Evolutionary conservation across 495 filamentous ascomycete genomes (phyloP).

Genomic region (Hypomontagnella submonticulosa): DNA sequence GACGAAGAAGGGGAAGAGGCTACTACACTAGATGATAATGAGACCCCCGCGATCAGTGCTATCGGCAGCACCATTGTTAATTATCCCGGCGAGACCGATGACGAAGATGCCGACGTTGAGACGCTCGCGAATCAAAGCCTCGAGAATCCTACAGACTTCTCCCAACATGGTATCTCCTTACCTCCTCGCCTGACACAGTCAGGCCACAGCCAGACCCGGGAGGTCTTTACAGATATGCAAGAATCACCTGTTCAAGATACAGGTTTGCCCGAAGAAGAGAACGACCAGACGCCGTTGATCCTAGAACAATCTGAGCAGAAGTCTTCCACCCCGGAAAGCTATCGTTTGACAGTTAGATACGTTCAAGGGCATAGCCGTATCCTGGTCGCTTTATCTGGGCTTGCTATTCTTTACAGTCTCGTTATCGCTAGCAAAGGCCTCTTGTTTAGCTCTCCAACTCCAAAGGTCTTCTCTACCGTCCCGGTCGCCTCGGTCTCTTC

Average conservation of each 20-base stretch:
- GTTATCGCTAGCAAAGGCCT: conserved; percentile 35
- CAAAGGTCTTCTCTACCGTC: conserved; percentile 44
- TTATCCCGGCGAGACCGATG: conserved; percentile 42
- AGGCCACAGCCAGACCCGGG: conserved; percentile 23
- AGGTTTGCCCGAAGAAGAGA: background rate
- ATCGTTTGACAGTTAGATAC: conserved; percentile 23
- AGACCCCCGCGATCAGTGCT: conserved; percentile 33
- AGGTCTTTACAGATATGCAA: conserved; percentile 15
- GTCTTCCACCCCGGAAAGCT: background rate
- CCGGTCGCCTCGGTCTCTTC: conserved; percentile 46
- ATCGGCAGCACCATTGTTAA: conserved; percentile 46
- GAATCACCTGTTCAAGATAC: conserved; percentile 1
- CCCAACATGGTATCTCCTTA: conserved; percentile 35
- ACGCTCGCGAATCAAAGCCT: conserved; percentile 45
- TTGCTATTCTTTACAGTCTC: conserved; percentile 39
- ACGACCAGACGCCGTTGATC: background rate
- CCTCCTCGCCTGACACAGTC: conserved; percentile 21
- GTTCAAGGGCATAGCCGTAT: conserved; percentile 30
- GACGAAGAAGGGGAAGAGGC: conserved; percentile 54
- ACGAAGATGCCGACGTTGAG: conserved; percentile 50
- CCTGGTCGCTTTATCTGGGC: conserved; percentile 35
- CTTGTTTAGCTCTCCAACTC: conserved; percentile 27
- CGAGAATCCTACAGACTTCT: conserved; percentile 46
- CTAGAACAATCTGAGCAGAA: background rate
- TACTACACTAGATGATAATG: conserved; percentile 34